Conservation (phyloP, 352 stramenopile species). For the Globisporangium megalacanthum region DNA sequence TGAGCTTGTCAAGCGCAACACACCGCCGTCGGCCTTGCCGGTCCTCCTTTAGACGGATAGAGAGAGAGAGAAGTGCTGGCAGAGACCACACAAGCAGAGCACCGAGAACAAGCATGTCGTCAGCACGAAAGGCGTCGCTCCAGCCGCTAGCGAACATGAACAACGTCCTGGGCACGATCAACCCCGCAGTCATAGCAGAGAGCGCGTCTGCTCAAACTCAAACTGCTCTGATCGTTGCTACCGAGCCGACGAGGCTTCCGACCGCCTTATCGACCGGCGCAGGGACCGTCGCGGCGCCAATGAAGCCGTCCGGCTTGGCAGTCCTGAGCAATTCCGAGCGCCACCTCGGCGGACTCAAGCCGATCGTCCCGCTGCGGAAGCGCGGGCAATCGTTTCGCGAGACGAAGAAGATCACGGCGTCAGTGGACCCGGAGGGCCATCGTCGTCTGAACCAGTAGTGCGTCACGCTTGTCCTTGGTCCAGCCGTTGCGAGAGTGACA, state of each 20-base stretch:
- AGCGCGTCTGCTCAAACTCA: conserved; percentile 46
- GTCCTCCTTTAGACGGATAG: background rate
- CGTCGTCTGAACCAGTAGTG: conserved; percentile 77
- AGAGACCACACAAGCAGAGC: background rate
- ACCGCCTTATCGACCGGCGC: background rate
- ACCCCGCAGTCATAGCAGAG: conserved; percentile 17
- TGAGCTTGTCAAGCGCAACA: too few relatives aligned
- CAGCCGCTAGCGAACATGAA: background rate
- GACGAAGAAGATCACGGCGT: conserved; percentile 44
- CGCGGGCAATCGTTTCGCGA: conserved; percentile 66
- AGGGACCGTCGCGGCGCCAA: background rate
- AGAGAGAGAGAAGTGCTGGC: too few relatives aligned
- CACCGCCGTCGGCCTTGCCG: too few relatives aligned
- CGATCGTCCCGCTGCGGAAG: conserved; percentile 50
- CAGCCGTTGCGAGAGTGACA: too few relatives aligned
- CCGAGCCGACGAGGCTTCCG: background rate
- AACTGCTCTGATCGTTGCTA: background rate
- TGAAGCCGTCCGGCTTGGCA: background rate
- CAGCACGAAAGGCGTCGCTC: conserved; percentile 1
- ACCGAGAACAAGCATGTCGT: background rate
- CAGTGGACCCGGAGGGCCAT: conserved; percentile 43
- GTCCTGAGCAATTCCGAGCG: conserved; percentile 25
- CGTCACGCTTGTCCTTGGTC: background rate
- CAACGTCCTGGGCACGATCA: conserved; percentile 1
- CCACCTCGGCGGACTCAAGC: conserved; percentile 43